Evolutionary conservation across 1,139 yeast species (phyloP).

Genomic region (Magnusiomyces suaveolens): DNA sequence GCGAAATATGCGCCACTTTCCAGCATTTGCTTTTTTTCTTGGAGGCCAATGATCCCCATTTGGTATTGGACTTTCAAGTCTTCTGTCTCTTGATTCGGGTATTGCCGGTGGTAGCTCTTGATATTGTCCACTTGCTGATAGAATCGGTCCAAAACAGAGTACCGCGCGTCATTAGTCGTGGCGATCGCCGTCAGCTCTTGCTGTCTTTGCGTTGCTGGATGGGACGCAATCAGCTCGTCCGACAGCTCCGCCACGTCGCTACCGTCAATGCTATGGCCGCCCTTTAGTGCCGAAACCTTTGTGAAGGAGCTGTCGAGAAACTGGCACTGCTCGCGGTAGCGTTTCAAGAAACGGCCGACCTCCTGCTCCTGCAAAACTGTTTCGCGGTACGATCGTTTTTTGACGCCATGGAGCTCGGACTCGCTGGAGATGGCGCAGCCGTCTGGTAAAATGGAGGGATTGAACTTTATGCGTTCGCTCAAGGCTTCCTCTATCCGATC

Average conservation of each 20-base stretch:
- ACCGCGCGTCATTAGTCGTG: conserved; percentile 11
- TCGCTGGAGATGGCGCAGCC: conserved; percentile 18
- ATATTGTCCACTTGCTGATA: conserved; percentile 36
- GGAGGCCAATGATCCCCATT: conserved; percentile 19
- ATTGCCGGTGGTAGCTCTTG: conserved; percentile 28
- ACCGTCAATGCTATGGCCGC: conserved; percentile 14
- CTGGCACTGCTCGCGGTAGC: conserved; percentile 37
- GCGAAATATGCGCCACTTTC: conserved; percentile 7
- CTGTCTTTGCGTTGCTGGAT: conserved; percentile 15
- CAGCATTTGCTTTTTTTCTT: conserved; percentile 11
- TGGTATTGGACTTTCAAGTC: conserved; percentile 34
- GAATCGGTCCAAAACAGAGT: conserved; percentile 36
- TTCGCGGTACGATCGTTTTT: conserved; percentile 36
- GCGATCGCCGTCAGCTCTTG: conserved; percentile 14
- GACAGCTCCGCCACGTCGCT: conserved; percentile 14
- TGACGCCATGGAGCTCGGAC: conserved; percentile 27
- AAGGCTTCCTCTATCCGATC: conserved; percentile 50
- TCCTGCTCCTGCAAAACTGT: conserved; percentile 62
- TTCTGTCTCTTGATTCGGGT: conserved; percentile 31
- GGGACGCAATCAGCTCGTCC: conserved; percentile 4
- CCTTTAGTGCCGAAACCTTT: conserved; percentile 7
- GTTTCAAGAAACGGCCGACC: conserved; percentile 42
- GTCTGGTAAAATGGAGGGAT: conserved; percentile 40
- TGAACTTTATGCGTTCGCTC: conserved; percentile 39
- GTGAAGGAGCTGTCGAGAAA: conserved; percentile 23